These are phyloP conservation scores for Mediolabrus comicus DNA, from an alignment of 108 stramenopile genomes.

Conservation along the genomic window DNA sequence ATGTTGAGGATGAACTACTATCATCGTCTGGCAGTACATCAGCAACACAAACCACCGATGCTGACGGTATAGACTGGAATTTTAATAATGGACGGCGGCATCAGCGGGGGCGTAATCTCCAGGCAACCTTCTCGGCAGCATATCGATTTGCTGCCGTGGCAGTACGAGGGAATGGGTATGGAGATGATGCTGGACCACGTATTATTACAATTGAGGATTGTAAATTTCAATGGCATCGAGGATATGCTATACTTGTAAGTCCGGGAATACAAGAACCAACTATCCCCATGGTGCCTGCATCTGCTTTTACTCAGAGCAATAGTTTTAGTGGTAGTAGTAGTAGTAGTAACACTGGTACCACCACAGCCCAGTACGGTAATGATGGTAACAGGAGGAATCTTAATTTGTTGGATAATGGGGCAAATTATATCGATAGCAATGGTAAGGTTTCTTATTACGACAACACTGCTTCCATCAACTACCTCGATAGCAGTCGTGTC, in stretches of 20 bases:
- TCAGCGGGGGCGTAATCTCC: not conserved
- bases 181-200: conserved; percentile 32
- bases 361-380: too few species aligned
- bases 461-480: conserved; percentile 8
- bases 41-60: not conserved
- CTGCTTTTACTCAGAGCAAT: not conserved
- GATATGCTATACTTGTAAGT: conserved; percentile 37
- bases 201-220: conserved; percentile 35
- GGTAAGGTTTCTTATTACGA: conserved; percentile 28
- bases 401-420: conserved; percentile 23
- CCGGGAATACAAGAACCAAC: conserved; percentile 30
- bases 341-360: not conserved
- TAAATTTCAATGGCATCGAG: conserved; percentile 21
- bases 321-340: not conserved
- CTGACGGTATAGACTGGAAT: not conserved
- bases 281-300: conserved; percentile 12
- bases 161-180: conserved; percentile 27
- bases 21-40: not conserved
- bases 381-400: not conserved
- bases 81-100: not conserved
- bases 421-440: conserved; percentile 21
- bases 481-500: conserved; percentile 33
- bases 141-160: conserved; percentile 32
- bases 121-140: conserved; percentile 2
- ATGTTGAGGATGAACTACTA: not conserved